A percentile compares a stretch with the other conserved stretches of the same genome.
Conservation (phyloP, 345 rosid species). For the Gossypium stocksii region DNA sequence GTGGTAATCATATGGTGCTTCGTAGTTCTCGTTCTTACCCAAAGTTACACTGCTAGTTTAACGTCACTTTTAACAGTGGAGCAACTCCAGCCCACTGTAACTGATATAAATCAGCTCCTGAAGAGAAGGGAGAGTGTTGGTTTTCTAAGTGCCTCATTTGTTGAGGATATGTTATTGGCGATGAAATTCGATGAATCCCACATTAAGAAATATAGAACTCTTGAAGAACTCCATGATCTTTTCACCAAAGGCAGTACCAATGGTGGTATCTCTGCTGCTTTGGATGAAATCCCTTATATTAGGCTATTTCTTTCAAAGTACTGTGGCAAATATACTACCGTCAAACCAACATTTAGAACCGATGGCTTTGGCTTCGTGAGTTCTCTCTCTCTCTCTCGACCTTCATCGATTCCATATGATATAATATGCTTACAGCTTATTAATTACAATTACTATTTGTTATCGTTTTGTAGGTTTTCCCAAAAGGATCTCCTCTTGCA, state of each 20-base stretch:
- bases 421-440: neutral
- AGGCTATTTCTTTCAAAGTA: conserved; percentile 35
- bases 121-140: conserved; percentile 41
- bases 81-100: conserved; percentile 44
- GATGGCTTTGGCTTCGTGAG: conserved; percentile 40
- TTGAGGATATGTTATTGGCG: conserved; percentile 24
- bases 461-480: conserved; percentile 33
- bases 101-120: conserved; percentile 34
- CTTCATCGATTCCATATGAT: neutral
- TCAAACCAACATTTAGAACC: conserved; percentile 24
- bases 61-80: conserved; percentile 57
- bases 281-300: conserved; percentile 32
- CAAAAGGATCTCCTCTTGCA: conserved; percentile 38
- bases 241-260: conserved; percentile 30
- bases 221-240: conserved; percentile 33
- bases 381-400: neutral
- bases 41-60: conserved; percentile 74
- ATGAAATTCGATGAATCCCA: conserved; percentile 20
- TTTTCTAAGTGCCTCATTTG: conserved; percentile 35
- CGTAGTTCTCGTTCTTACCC: conserved; percentile 58
- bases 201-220: conserved; percentile 12
- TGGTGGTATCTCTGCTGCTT: conserved; percentile 38
- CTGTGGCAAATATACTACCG: conserved; percentile 34
- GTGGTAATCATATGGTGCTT: conserved; percentile 63
- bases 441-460: neutral